Base-by-base conservation (phyloP, 306 rosid genomes). In the Ammopiptanthus mongolicus region DNA sequence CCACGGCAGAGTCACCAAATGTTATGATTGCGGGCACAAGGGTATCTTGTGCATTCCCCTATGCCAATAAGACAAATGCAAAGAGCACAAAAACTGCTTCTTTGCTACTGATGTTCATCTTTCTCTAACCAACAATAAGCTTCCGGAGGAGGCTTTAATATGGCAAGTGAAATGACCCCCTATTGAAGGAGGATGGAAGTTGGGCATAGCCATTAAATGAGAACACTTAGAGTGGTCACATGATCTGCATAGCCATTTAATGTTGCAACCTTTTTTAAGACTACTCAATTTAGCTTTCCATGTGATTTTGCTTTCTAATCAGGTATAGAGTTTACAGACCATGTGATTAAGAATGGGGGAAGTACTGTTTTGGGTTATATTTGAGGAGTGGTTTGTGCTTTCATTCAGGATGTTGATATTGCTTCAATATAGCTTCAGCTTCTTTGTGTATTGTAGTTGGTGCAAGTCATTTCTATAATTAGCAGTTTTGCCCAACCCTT, bases 1-100 rank as follows among this genome's bases (percentile, higher is more conserved):
- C 97, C 2, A 87, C 97, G 0, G 87, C 93, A 37, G 97, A 92
- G 83, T 92, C 97, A 23, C 97, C 97, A 67, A 92, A 92, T 14
- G 92, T 85, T 14, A 92, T 84, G 75, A 90, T 81, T 39, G 96
- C 96, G 0, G 97, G 93, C 62, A 92, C 96, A 60, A 92, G 80
- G 15, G 96, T 81, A 28, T 92, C 88, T 79, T 92, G 96, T 62
- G 89, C 93, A 82, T 84, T 46, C 19, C 84, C 87, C 31, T 69
- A 39, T 3, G 64, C 50, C 10, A 81, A 71, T 7, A 84, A 75
- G 37, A 75, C 86, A 84, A 62, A 82, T 28, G 69, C 86, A 13
- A 82, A 71, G 46, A 86, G 53, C 74, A 86, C 67, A 78, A 79
- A 55, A 71, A 87, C 78, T 33, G 64, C 76, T 74, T 69, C 80